Percentiles rank a stretch among this genome's conserved stretches.
These are phyloP conservation scores for Arxiozyma heterogenica DNA, from an alignment of 1,139 yeast genomes.

Conservation along the genomic window DNA sequence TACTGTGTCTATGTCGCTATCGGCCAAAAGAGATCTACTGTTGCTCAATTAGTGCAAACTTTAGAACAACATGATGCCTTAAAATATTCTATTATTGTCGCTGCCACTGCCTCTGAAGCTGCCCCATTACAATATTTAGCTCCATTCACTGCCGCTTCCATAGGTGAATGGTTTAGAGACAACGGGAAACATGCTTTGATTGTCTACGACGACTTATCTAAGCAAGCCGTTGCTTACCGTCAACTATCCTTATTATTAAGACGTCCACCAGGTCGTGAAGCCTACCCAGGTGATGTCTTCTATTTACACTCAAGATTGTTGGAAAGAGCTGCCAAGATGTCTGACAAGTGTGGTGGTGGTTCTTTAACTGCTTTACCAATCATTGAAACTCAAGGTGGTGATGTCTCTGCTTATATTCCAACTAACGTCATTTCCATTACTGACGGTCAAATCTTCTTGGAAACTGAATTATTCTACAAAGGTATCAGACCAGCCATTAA, in stretches of 20 bases:
- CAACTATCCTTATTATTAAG: slow-evolving; percentile 95
- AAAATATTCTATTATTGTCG: slow-evolving; percentile 95
- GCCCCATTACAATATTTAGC: slow-evolving; percentile 99
- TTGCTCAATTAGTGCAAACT: slow-evolving; percentile 98
- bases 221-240: slow-evolving; percentile 99
- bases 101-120: slow-evolving; percentile 99
- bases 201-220: slow-evolving; percentile 95
- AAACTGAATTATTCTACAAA: slow-evolving; percentile 99
- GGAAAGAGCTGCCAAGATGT: slow-evolving; percentile 97
- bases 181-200: slow-evolving; percentile 96
- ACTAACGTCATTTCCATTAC: slow-evolving; percentile 96
- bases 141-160: slow-evolving; percentile 99
- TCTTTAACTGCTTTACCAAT: slow-evolving; percentile 93
- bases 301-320: slow-evolving; percentile 92
- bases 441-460: slow-evolving; percentile 97
- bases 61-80: slow-evolving; percentile 97
- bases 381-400: slow-evolving; percentile 99
- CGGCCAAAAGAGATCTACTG: slow-evolving; percentile 99
- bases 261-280: slow-evolving; percentile 97
- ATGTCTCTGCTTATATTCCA: slow-evolving; percentile 96
- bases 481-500: slow-evolving; percentile 99
- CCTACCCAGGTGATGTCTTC: slow-evolving; percentile 96
- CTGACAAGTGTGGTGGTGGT: slow-evolving; percentile 82
- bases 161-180: slow-evolving; percentile 99
- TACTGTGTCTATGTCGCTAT: slow-evolving; percentile 99